phyloP scores from a whole-genome alignment of 257 asterid genomes.

The Plectranthus barbatus region DNA sequence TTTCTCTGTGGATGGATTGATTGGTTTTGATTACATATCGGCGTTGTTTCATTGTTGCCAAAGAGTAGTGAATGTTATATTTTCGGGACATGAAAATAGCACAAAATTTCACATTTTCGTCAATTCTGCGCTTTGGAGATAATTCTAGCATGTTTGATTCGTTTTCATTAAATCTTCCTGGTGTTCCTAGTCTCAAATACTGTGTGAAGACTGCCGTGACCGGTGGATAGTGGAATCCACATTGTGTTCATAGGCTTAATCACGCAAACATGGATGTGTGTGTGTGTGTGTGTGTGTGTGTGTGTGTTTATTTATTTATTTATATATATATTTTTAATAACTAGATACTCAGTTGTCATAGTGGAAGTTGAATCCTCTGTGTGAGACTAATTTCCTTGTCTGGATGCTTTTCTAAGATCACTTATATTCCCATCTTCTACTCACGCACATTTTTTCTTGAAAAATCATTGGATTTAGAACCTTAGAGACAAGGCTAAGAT shows the following conservation, averaged over 20 bases:
- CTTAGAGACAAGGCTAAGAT: not conserved
- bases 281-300: no score
- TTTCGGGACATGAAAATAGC: no score
- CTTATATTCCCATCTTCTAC: not conserved
- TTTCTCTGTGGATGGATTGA: not conserved
- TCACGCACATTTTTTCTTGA: not conserved
- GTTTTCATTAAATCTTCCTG: not conserved
- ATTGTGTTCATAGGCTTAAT: not conserved
- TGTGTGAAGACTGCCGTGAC: no score
- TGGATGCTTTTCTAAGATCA: no score
- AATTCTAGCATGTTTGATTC: not conserved
- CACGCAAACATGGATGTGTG: not conserved
- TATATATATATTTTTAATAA: no score
- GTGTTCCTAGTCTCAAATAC: not conserved
- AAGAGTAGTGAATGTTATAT: not conserved
- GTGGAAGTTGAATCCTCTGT: no score
- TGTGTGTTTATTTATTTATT: no score
- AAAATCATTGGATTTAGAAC: not conserved
- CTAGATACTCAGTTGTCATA: no score
- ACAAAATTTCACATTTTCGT: conserved; percentile 1
- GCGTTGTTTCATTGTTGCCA: not conserved
- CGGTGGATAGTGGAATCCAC: not conserved
- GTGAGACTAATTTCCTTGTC: no score
- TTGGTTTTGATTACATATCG: not conserved
- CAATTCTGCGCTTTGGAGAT: not conserved